A percentile compares a stretch with the other conserved stretches of the same genome.
These are phyloP conservation scores for Plantago rigida DNA, from an alignment of 305 asterid genomes.

Conservation along the genomic window DNA sequence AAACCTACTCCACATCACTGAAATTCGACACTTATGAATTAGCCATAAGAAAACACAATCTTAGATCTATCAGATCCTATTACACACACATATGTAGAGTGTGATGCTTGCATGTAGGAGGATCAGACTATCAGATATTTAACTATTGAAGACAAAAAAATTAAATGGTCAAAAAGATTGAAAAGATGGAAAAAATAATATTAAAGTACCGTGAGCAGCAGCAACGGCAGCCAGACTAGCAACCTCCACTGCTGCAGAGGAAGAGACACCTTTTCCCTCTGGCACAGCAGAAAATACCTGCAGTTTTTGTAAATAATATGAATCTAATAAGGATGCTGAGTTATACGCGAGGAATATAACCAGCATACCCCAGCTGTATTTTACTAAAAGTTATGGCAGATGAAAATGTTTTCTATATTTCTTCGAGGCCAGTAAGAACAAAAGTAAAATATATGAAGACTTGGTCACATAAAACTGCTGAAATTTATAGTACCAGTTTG, in stretches of 20 bases:
- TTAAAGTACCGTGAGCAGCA: constrained; percentile 72
- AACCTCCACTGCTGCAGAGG: constrained; percentile 97
- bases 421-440: no score
- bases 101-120: no score
- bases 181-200: constrained; percentile 11
- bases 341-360: not conserved
- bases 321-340: not conserved
- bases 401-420: not conserved
- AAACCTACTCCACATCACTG: no score
- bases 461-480: no score
- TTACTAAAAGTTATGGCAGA: not conserved
- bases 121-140: no score
- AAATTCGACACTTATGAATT: no score
- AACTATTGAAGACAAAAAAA: not conserved
- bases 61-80: no score
- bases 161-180: not conserved
- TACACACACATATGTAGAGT: no score
- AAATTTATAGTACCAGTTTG: no score
- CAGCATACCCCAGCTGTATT: not conserved
- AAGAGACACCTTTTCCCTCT: constrained; percentile 98
- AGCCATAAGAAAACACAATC: no score
- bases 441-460: no score
- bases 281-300: constrained; percentile 99
- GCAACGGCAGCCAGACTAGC: constrained; percentile 95
- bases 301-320: constrained; percentile 9